These are phyloP conservation scores for Fremontodendron californicum DNA, from an alignment of 345 rosid species.

Conservation along the genomic window DNA sequence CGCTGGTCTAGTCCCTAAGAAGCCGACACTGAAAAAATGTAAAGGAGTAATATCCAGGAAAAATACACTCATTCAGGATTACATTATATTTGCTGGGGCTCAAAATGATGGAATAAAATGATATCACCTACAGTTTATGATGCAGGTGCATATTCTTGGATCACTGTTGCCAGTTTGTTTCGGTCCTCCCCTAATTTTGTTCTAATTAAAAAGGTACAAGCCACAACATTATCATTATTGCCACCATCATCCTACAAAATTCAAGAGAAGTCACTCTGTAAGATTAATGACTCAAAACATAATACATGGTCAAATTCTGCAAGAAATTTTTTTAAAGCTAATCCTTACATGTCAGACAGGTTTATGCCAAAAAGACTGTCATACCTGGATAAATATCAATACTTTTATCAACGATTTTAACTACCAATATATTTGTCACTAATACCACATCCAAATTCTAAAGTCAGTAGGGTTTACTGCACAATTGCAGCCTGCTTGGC, in stretches of 20 bases:
- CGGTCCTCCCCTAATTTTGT: slow-evolving; percentile 72
- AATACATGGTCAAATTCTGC: not conserved
- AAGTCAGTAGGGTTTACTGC: not conserved
- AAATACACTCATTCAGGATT: not conserved
- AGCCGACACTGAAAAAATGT: slow-evolving; percentile 22
- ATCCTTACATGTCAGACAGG: no score
- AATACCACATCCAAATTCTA: no score
- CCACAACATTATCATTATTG: slow-evolving; percentile 37
- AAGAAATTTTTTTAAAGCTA: not conserved
- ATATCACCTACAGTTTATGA: slow-evolving; percentile 31
- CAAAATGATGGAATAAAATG: slow-evolving; percentile 10
- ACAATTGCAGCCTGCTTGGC: not conserved
- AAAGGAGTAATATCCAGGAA: not conserved
- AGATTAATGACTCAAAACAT: not conserved
- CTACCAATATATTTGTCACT: no score
- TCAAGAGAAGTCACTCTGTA: not conserved
- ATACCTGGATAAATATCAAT: no score
- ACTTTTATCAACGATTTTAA: not conserved
- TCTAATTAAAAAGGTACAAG: slow-evolving; percentile 80
- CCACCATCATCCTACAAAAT: slow-evolving; percentile 56
- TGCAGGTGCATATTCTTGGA: slow-evolving; percentile 75
- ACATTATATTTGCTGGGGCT: slow-evolving; percentile 7
- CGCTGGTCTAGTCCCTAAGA: slow-evolving; percentile 13
- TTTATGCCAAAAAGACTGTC: no score
- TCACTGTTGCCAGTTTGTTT: slow-evolving; percentile 62